These are phyloP conservation scores for Tetrapisispora pingtungensis DNA, from an alignment of 805 yeast genomes.

Conservation along the genomic window DNA sequence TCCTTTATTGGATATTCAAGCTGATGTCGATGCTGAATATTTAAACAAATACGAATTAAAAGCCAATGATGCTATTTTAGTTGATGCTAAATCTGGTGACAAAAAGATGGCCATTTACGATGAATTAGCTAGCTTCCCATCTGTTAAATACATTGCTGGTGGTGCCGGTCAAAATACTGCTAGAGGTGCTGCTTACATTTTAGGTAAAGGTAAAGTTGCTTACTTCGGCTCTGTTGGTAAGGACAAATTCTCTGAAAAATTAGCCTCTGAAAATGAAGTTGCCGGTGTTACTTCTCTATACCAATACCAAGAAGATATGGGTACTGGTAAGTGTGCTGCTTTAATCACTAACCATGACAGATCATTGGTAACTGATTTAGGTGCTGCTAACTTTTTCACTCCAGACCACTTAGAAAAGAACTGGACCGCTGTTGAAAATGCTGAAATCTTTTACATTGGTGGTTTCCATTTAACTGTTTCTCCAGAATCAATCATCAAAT, in stretches of 20 bases:
- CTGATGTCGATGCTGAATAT: conserved; percentile 56
- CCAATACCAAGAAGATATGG: conserved; percentile 62
- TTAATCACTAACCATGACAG: conserved; percentile 80
- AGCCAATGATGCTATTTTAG: conserved; percentile 86
- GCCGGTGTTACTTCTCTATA: conserved; percentile 87
- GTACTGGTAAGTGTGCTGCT: conserved; percentile 98
- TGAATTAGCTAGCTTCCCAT: conserved; percentile 55
- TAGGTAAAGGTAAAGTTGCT: conserved; percentile 72
- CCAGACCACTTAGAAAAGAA: conserved; percentile 77
- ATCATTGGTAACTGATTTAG: conserved; percentile 90
- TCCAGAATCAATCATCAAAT: conserved; percentile 80
- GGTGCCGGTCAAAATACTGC: conserved; percentile 99
- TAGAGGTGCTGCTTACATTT: conserved; percentile 91
- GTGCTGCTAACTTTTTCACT: conserved; percentile 96
- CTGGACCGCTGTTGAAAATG: conserved; percentile 78
- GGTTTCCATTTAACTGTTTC: conserved; percentile 99
- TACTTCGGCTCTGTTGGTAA: conserved; percentile 96
- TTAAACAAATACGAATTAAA: conserved; percentile 74
- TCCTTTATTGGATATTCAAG: conserved; percentile 84
- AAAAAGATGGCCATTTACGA: conserved; percentile 78
- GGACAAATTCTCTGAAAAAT: conserved; percentile 75
- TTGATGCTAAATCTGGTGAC: conserved; percentile 46
- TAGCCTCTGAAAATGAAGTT: conserved; percentile 68
- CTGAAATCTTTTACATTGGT: conserved; percentile 81
- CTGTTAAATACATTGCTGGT: conserved; percentile 78